These are phyloP conservation scores for Aspergillus coremiiformis DNA, from an alignment of 495 filamentous ascomycete species.

Conservation along the genomic window DNA sequence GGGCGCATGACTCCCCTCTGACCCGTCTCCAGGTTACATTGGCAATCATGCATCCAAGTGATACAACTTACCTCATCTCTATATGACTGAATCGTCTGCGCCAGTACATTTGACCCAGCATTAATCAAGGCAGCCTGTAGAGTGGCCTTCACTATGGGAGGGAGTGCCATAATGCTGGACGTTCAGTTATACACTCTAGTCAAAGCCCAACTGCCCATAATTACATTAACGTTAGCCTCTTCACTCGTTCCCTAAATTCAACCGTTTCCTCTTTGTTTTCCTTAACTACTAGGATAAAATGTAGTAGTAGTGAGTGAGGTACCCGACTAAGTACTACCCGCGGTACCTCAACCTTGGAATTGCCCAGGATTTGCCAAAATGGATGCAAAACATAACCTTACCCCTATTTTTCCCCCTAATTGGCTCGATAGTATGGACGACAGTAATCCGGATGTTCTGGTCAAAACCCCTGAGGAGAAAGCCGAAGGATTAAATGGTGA, in stretches of 20 bases:
- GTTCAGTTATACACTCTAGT: neutral
- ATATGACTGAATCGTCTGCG: slow-evolving; percentile 62
- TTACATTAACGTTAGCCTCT: neutral
- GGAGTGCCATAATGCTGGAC: slow-evolving; percentile 16
- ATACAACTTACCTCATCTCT: slow-evolving; percentile 43
- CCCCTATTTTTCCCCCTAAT: neutral
- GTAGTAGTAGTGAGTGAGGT: no score
- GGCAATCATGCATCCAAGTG: neutral
- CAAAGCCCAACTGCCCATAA: neutral
- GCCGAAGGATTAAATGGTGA: neutral
- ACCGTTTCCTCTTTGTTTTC: no score
- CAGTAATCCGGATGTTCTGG: neutral
- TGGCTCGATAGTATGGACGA: neutral
- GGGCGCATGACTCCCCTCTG: no score
- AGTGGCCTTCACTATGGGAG: slow-evolving; percentile 56
- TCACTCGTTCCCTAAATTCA: neutral
- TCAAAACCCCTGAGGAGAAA: neutral
- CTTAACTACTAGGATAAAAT: no score
- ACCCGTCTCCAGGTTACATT: neutral
- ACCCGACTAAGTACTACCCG: no score
- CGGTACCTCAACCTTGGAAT: no score
- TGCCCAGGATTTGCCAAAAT: neutral
- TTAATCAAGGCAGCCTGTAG: slow-evolving; percentile 60
- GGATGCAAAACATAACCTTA: neutral
- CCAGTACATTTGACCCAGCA: slow-evolving; percentile 66